Evolutionary conservation across 768 basidiomycete genomes (phyloP).

Genomic region (Suillus decipiens): DNA sequence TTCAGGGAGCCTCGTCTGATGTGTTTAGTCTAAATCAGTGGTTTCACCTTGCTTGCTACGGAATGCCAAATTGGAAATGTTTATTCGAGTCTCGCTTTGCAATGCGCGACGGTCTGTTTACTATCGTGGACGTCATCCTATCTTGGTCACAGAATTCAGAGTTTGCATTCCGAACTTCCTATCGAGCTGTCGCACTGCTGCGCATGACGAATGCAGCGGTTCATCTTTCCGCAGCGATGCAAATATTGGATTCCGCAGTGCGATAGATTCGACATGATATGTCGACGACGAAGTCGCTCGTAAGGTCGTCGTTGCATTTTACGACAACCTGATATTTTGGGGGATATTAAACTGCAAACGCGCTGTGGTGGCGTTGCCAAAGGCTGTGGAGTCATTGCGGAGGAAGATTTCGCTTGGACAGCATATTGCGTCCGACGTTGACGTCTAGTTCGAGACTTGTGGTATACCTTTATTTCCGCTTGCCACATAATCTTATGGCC

Average conservation of each 20-base stretch:
- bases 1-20: background rate
- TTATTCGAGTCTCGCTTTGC: conserved; percentile 17
- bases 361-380: conserved; percentile 7
- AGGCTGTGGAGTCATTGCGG: background rate
- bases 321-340: background rate
- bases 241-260: conserved; percentile 21
- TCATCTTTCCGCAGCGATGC: conserved; percentile 26
- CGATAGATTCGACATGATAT: conserved; percentile 27
- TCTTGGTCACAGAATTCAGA: background rate
- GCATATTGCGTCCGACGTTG: conserved; percentile 12
- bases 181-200: conserved; percentile 26
- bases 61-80: conserved; percentile 2
- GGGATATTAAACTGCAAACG: background rate
- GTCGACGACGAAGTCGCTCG: conserved; percentile 7
- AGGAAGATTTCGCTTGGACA: conserved; percentile 5
- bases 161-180: conserved; percentile 12
- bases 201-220: conserved; percentile 22
- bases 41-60: conserved; percentile 27
- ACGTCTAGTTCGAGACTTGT: background rate
- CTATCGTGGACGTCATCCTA: conserved; percentile 7
- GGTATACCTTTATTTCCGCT: too few relatives aligned
- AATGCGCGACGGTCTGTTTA: conserved; percentile 4
- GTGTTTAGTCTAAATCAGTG: conserved; percentile 9
- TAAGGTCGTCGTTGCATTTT: conserved; percentile 2
- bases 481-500: too few relatives aligned